phyloP scores from a whole-genome alignment of 805 yeast genomes.

The Priceomyces melissophilus region DNA sequence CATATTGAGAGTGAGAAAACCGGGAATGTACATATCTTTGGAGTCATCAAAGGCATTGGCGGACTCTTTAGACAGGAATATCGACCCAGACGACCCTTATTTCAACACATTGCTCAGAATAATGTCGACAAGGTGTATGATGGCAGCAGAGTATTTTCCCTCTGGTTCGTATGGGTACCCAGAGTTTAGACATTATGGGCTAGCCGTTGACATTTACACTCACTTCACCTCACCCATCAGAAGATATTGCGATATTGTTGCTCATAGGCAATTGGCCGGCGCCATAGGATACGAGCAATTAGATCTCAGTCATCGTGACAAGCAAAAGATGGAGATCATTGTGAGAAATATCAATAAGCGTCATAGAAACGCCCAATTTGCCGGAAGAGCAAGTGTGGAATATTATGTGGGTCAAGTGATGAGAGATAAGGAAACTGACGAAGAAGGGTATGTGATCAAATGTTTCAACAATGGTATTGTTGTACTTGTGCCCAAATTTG shows the following conservation, averaged over 20 bases:
- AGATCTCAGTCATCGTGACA: conserved; percentile 80
- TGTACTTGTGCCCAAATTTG: conserved; percentile 91
- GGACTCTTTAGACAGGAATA: conserved; percentile 86
- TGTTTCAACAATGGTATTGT: conserved; percentile 94
- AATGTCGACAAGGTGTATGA: conserved; percentile 98
- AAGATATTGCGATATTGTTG: conserved; percentile 96
- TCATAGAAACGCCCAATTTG: conserved; percentile 97
- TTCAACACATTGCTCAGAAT: conserved; percentile 92
- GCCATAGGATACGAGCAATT: conserved; percentile 91
- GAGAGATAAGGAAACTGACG: conserved; percentile 74
- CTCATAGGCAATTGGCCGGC: conserved; percentile 97
- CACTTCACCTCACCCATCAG: conserved; percentile 98
- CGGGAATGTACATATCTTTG: conserved; percentile 63
- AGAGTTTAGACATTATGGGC: conserved; percentile 94
- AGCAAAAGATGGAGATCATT: conserved; percentile 81
- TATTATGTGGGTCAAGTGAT: conserved; percentile 98
- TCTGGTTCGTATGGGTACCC: conserved; percentile 87
- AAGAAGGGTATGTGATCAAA: conserved; percentile 88
- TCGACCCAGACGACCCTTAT: conserved; percentile 78
- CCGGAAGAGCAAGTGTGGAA: conserved; percentile 97
- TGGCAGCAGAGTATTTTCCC: conserved; percentile 97
- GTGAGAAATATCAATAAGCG: conserved; percentile 87
- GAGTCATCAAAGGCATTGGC: conserved; percentile 91
- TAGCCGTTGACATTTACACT: conserved; percentile 95
- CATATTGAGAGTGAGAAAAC: conserved; percentile 76